Evolutionary conservation across 768 basidiomycete species (phyloP).

Genomic region (Austroboletus eburneus): DNA sequence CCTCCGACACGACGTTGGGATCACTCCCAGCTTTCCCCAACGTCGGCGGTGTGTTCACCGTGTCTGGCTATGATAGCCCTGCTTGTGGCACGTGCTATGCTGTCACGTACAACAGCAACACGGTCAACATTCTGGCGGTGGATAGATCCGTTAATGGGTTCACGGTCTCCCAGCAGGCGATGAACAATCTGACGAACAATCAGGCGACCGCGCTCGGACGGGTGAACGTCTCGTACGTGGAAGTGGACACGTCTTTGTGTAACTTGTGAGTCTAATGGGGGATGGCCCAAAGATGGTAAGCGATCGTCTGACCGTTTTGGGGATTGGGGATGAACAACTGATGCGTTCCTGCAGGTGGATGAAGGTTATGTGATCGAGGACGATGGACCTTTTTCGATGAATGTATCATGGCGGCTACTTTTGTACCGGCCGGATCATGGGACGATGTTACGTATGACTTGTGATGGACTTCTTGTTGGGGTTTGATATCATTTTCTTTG

Average conservation of each 20-base stretch:
- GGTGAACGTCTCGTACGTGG: constrained; percentile 14
- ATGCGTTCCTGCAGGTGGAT: not conserved
- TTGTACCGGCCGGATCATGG: not conserved
- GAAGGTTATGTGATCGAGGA: not conserved
- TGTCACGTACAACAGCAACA: constrained; percentile 28
- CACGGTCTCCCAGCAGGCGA: constrained; percentile 29
- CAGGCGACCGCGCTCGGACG: constrained; percentile 14
- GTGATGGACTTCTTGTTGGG: not conserved
- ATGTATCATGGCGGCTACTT: not conserved
- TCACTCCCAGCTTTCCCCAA: constrained; percentile 36
- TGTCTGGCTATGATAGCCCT: constrained; percentile 20
- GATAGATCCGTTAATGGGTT: constrained; percentile 45
- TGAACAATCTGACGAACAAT: constrained; percentile 20
- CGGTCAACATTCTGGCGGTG: constrained; percentile 50
- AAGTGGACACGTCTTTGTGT: not conserved
- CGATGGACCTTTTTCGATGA: not conserved
- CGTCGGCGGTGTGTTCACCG: constrained; percentile 30
- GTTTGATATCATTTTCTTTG: not conserved
- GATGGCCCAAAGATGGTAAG: constrained; percentile 2
- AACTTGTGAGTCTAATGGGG: not conserved
- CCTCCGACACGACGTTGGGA: constrained; percentile 35
- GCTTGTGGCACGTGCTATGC: constrained; percentile 31
- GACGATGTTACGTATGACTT: not conserved
- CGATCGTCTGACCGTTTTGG: not conserved
- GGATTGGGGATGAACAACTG: constrained; percentile 1